Percentiles rank a stretch among this genome's conserved stretches.
Evolutionary conservation across 768 basidiomycete genomes (phyloP).

Genomic region (Exidia glandulosa): DNA sequence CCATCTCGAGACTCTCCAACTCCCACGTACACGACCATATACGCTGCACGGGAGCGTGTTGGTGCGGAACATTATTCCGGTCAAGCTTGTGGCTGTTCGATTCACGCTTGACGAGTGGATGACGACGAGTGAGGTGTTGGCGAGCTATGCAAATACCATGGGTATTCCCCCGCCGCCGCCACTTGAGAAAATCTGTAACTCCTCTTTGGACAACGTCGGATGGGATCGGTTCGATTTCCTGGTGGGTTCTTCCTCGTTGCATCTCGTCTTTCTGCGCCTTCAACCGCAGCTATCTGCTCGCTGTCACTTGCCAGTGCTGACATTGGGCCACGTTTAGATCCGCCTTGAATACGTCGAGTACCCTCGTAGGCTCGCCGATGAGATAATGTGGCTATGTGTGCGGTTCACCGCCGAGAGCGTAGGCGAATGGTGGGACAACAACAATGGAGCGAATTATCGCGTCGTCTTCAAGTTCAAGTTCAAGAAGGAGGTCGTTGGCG

Average conservation of each 20-base stretch:
- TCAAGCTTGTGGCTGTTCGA: slow-evolving; percentile 78
- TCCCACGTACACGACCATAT: slow-evolving; percentile 14
- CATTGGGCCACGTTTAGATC: background rate
- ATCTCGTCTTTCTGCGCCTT: too few relatives aligned
- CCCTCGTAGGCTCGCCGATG: slow-evolving; percentile 68
- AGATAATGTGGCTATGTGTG: slow-evolving; percentile 70
- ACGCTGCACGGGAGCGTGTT: slow-evolving; percentile 62
- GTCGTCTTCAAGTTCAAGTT: too few relatives aligned
- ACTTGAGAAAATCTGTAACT: slow-evolving; percentile 10
- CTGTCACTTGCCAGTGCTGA: background rate
- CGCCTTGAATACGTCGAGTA: slow-evolving; percentile 65
- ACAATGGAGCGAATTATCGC: slow-evolving; percentile 65
- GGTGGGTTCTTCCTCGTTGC: too few relatives aligned
- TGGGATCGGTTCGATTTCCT: slow-evolving; percentile 65
- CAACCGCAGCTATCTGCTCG: too few relatives aligned
- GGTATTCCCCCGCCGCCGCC: slow-evolving; percentile 13
- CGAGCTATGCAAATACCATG: slow-evolving; percentile 45
- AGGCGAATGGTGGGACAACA: slow-evolving; percentile 89
- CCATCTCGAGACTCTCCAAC: slow-evolving; percentile 27
- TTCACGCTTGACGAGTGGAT: slow-evolving; percentile 96
- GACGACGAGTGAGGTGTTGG: slow-evolving; percentile 88
- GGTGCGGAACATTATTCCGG: slow-evolving; percentile 77
- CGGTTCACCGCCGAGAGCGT: slow-evolving; percentile 49
- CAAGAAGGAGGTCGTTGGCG: slow-evolving; percentile 16
- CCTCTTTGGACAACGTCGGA: slow-evolving; percentile 12